Percentiles rank a stretch among this genome's conserved stretches.
phyloP scores from a whole-genome alignment of 345 rosid species.

The Gossypium bickii region DNA sequence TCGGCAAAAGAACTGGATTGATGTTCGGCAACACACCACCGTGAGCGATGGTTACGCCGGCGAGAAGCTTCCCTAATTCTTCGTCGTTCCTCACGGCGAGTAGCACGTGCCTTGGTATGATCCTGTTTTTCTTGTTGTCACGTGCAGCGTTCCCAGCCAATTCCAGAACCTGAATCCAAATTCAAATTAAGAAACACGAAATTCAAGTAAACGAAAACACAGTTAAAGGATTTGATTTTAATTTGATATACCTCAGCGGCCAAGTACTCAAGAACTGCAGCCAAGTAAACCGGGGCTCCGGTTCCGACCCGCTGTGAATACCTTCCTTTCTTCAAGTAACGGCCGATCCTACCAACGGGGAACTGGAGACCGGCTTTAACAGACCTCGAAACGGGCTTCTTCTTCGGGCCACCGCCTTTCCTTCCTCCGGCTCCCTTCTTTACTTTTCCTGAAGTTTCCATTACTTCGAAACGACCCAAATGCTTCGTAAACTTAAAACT shows the following conservation, averaged over 20 bases:
- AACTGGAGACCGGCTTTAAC: conserved; percentile 74
- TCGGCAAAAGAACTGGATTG: conserved; percentile 64
- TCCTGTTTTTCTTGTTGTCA: conserved; percentile 74
- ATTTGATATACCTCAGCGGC: conserved; percentile 58
- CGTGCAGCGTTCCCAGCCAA: conserved; percentile 71
- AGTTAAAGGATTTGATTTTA: neutral
- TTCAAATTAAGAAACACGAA: neutral
- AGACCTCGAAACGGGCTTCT: conserved; percentile 70
- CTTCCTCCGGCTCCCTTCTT: conserved; percentile 73
- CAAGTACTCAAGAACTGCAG: conserved; percentile 78
- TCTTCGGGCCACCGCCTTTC: conserved; percentile 69
- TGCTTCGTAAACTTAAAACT: neutral
- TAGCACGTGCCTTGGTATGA: conserved; percentile 57
- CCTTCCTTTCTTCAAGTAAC: conserved; percentile 75
- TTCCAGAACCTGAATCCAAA: conserved; percentile 46
- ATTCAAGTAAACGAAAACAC: neutral
- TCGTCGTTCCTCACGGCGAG: conserved; percentile 71
- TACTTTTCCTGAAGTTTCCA: conserved; percentile 45
- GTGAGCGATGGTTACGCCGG: conserved; percentile 64
- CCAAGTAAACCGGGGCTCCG: conserved; percentile 76
- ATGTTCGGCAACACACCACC: conserved; percentile 72
- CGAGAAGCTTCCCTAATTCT: conserved; percentile 57
- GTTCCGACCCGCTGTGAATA: conserved; percentile 62
- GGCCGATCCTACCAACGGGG: conserved; percentile 75
- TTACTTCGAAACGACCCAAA: conserved; percentile 4